Evolutionary conservation across 2,329 filamentous ascomycete genomes (phyloP).

Genomic region (Gnomoniopsis smithogilvyi): DNA sequence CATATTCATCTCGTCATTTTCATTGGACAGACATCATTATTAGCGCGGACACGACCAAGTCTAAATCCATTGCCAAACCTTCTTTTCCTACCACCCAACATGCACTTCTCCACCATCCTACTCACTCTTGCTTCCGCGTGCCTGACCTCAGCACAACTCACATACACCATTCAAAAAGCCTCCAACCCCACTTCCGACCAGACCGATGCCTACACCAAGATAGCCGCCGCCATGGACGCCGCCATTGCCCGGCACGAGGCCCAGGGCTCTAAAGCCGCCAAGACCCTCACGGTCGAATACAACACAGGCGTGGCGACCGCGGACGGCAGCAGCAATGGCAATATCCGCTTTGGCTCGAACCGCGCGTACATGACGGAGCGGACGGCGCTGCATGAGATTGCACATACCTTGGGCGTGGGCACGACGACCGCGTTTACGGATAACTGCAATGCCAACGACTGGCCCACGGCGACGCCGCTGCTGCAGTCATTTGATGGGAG

Average conservation of each 20-base stretch:
- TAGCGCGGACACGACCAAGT: too few relatives aligned
- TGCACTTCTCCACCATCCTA: constrained; percentile 24
- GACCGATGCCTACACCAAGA: constrained; percentile 39
- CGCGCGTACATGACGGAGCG: constrained; percentile 46
- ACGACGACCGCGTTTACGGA: constrained; percentile 36
- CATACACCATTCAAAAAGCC: constrained; percentile 34
- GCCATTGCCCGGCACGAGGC: constrained; percentile 38
- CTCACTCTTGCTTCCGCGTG: constrained; percentile 26
- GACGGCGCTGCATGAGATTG: constrained; percentile 45
- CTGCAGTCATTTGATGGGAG: constrained; percentile 39
- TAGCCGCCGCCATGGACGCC: constrained; percentile 37
- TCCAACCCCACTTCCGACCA: constrained; percentile 40
- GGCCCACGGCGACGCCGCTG: constrained; percentile 37
- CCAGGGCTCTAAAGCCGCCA: constrained; percentile 30
- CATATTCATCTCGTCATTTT: too few relatives aligned
- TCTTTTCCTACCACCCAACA: not conserved
- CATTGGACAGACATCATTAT: too few relatives aligned
- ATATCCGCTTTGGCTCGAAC: constrained; percentile 44
- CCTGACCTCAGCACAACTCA: constrained; percentile 33
- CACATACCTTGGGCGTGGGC: constrained; percentile 46
- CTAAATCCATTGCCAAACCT: too few relatives aligned
- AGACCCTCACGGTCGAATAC: constrained; percentile 38
- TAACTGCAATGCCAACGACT: constrained; percentile 37
- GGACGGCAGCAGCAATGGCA: constrained; percentile 41
- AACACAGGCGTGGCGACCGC: constrained; percentile 41